Conservation (phyloP, 2,329 filamentous ascomycete species). For the Beauveria varroae region DNA sequence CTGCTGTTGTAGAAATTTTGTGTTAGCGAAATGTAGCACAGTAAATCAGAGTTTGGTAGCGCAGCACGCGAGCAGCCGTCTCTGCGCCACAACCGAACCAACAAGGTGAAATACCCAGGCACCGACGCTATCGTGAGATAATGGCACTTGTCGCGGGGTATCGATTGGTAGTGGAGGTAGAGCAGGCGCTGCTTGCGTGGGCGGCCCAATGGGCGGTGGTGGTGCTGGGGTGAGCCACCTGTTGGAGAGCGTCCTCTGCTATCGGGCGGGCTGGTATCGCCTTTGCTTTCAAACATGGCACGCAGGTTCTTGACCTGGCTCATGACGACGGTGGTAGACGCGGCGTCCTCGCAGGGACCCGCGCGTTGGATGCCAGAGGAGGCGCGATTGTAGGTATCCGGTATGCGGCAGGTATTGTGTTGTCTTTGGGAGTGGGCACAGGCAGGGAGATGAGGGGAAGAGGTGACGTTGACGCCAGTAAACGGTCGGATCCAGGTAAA, state of each 20-base stretch:
- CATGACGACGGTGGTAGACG: constrained; percentile 37
- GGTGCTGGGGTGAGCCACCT: constrained; percentile 33
- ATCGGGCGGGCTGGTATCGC: constrained; percentile 56
- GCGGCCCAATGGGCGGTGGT: constrained; percentile 8
- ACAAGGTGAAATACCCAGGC: background rate
- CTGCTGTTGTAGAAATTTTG: background rate
- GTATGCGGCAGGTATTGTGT: constrained; percentile 6
- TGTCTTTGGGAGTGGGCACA: constrained; percentile 3
- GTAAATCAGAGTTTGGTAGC: constrained; percentile 1
- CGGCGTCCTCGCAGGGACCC: constrained; percentile 8
- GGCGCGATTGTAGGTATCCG: background rate
- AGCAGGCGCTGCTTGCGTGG: background rate
- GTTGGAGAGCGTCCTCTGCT: constrained; percentile 57
- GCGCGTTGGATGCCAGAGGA: constrained; percentile 2
- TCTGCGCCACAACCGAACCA: background rate
- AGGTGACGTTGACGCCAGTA: constrained; percentile 6
- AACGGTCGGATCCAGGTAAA: constrained; percentile 3
- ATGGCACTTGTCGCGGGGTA: background rate
- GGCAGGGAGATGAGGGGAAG: background rate
- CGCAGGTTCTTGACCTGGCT: constrained; percentile 67
- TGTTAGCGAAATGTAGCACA: background rate
- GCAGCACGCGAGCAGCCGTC: constrained; percentile 3
- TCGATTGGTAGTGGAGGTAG: background rate
- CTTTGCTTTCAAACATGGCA: constrained; percentile 73
- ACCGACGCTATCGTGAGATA: constrained; percentile 1